phyloP scores from a whole-genome alignment of 202 grass and related monocot species.

The Carex sylvatica region DNA sequence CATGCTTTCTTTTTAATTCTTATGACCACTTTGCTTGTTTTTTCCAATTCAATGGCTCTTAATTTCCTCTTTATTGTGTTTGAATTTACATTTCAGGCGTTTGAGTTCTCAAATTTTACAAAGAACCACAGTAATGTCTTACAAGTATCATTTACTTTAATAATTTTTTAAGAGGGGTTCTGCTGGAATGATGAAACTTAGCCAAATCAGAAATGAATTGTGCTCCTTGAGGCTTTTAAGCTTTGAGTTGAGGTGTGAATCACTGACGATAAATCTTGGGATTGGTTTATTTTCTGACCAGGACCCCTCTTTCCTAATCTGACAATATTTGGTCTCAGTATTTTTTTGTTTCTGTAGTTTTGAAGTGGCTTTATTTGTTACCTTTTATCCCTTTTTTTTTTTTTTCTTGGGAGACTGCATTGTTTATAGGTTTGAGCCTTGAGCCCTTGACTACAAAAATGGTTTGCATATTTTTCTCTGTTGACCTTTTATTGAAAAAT shows the following conservation, averaged over 20 bases:
- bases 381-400: not conserved
- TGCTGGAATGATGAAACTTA: slow-evolving; percentile 80
- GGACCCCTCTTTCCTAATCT: not conserved
- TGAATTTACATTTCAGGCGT: not conserved
- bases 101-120: not conserved
- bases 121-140: not conserved
- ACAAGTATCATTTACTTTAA: not conserved
- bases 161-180: slow-evolving; percentile 15
- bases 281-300: slow-evolving; percentile 31
- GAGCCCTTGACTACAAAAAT: not conserved
- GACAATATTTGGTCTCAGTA: not conserved
- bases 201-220: slow-evolving; percentile 65
- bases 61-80: not conserved
- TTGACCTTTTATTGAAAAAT: not conserved
- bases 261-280: slow-evolving; percentile 18
- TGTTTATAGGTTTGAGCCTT: slow-evolving; percentile 11
- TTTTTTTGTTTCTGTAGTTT: not conserved
- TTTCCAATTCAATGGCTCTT: not conserved
- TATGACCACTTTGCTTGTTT: not conserved
- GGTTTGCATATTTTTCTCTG: not conserved
- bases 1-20: not conserved
- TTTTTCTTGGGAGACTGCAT: not conserved
- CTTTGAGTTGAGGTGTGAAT: slow-evolving; percentile 23
- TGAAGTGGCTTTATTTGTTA: not conserved
- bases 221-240: slow-evolving; percentile 51